Evolutionary conservation across 495 filamentous ascomycete species (phyloP).

Genomic region (Penicillium riverlandense): DNA sequence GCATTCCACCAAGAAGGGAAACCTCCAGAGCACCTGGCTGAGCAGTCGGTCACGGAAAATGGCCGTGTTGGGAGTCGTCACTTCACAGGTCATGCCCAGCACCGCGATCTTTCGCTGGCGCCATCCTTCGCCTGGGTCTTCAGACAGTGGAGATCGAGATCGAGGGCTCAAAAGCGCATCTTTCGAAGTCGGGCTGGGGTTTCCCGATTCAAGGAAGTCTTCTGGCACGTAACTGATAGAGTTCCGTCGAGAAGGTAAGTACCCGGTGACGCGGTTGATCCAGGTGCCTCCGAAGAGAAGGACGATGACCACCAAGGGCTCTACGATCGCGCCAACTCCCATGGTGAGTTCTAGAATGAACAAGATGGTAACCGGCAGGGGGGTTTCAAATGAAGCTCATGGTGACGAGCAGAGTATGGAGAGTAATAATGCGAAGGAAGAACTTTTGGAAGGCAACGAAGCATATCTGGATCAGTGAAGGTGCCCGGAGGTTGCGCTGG

Average conservation of each 20-base stretch:
- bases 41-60: conserved; percentile 46
- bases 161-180: conserved; percentile 21
- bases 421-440: no score
- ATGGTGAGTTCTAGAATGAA: conserved; percentile 21
- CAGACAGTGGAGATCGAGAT: conserved; percentile 21
- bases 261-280: conserved; percentile 40
- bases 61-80: conserved; percentile 49
- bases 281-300: conserved; percentile 54
- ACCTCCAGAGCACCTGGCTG: conserved; percentile 54
- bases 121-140: conserved; percentile 26
- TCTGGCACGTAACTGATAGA: conserved; percentile 5
- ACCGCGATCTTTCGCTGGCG: conserved; percentile 35
- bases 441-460: no score
- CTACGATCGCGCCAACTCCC: conserved; percentile 45
- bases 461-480: no score
- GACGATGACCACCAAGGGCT: conserved; percentile 47
- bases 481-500: no score
- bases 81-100: conserved; percentile 20
- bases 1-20: conserved; percentile 72
- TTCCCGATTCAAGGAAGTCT: conserved; percentile 25
- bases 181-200: conserved; percentile 19
- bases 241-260: no score
- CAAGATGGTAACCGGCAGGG: not conserved
- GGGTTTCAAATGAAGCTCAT: not conserved
- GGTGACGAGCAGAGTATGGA: no score